These are phyloP conservation scores for Dryas alaskensis DNA, from an alignment of 306 rosid species.

Conservation along the genomic window DNA sequence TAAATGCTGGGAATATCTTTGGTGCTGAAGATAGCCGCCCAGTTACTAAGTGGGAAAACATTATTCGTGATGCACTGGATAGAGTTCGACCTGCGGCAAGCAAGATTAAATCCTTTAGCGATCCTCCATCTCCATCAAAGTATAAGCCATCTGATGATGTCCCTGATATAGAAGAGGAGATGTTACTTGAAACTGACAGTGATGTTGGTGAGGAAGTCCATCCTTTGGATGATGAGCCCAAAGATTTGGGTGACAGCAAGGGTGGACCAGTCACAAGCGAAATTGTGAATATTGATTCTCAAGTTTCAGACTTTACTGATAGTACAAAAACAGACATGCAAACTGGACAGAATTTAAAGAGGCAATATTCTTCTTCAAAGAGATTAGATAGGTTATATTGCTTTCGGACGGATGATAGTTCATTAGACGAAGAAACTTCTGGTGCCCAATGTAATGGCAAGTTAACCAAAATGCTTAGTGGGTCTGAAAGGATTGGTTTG, in stretches of 20 bases:
- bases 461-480: conserved; percentile 65
- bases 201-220: conserved; percentile 83
- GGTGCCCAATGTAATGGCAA: conserved; percentile 35
- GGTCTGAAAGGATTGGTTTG: conserved; percentile 81
- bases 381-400: conserved; percentile 67
- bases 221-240: conserved; percentile 57
- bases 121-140: conserved; percentile 91
- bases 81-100: conserved; percentile 46
- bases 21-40: conserved; percentile 80
- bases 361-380: conserved; percentile 54
- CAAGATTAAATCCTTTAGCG: conserved; percentile 79
- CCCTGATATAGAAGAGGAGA: conserved; percentile 71
- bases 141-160: conserved; percentile 63
- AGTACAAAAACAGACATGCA: conserved; percentile 30
- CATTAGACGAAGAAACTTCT: conserved; percentile 33
- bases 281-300: conserved; percentile 22
- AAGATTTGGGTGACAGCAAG: conserved; percentile 27
- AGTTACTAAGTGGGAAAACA: conserved; percentile 74
- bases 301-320: conserved; percentile 39
- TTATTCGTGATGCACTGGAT: conserved; percentile 66
- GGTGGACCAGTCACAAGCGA: conserved; percentile 26
- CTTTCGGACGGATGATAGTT: conserved; percentile 38
- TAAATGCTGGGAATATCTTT: conserved; percentile 84
- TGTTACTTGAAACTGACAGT: conserved; percentile 64
- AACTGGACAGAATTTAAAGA: conserved; percentile 30